phyloP scores from a whole-genome alignment of 2,329 filamentous ascomycete genomes.

The Trichoderma atrobrunneum region DNA sequence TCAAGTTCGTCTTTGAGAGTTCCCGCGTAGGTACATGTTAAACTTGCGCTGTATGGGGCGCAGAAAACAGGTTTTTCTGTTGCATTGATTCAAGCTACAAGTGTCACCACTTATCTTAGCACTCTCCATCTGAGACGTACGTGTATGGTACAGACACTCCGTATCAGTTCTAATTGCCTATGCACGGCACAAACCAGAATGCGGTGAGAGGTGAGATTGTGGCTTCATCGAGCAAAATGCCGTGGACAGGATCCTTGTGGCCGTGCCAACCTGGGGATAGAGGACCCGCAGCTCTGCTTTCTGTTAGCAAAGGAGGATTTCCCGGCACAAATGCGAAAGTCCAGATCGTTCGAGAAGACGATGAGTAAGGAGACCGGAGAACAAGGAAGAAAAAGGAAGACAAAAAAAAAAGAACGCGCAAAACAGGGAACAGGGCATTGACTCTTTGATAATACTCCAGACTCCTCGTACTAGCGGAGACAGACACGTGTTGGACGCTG shows the following conservation, averaged over 20 bases:
- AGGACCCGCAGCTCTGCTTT: constrained; percentile 2
- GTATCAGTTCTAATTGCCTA: background rate
- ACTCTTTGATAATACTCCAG: background rate
- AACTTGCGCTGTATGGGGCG: background rate
- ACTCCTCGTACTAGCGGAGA: background rate
- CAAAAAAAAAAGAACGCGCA: background rate
- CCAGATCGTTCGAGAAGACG: constrained; percentile 1
- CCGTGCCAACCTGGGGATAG: background rate
- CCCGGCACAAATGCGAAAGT: background rate
- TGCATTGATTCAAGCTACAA: background rate
- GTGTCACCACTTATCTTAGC: background rate
- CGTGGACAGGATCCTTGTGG: background rate
- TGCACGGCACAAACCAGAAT: background rate
- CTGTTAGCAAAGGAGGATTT: constrained; percentile 1
- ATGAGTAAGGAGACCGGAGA: background rate
- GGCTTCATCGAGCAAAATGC: background rate
- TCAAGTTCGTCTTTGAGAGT: background rate
- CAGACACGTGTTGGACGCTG: constrained; percentile 2
- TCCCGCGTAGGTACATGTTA: background rate
- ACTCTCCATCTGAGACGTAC: background rate
- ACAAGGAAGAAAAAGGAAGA: background rate
- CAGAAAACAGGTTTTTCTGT: constrained; percentile 2
- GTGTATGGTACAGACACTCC: background rate
- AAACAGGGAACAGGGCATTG: background rate
- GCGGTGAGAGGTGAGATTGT: constrained; percentile 4